These are phyloP conservation scores for Pythium plurisporium DNA, from an alignment of 352 stramenopile genomes.

Conservation along the genomic window DNA sequence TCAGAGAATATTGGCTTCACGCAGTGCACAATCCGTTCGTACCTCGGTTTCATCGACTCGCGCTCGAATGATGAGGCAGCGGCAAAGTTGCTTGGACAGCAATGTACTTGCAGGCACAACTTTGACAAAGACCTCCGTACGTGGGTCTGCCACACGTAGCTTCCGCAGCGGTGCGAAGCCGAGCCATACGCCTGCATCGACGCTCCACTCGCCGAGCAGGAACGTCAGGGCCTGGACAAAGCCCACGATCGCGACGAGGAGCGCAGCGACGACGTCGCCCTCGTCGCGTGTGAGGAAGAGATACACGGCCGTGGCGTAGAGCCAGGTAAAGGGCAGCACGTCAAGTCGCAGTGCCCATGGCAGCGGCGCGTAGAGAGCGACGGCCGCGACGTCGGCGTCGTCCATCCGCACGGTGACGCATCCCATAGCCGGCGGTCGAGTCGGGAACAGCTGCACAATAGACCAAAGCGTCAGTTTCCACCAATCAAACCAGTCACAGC, in stretches of 20 bases:
- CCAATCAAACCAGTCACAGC: too few relatives aligned
- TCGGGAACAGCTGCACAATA: too few relatives aligned
- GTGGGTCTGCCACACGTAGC: constrained; percentile 1
- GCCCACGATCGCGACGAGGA: constrained; percentile 41
- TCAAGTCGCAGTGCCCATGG: constrained; percentile 46
- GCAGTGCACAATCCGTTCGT: too few relatives aligned
- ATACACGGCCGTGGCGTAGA: constrained; percentile 38
- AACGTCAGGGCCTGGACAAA: constrained; percentile 56
- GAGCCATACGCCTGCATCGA: constrained; percentile 35
- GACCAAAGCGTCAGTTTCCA: too few relatives aligned
- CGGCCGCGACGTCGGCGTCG: constrained; percentile 45
- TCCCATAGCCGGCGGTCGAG: too few relatives aligned
- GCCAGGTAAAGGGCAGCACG: constrained; percentile 39
- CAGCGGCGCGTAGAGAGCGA: constrained; percentile 63
- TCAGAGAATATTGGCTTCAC: too few relatives aligned
- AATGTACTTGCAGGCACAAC: constrained; percentile 47
- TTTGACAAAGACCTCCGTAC: constrained; percentile 34
- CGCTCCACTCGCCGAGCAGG: constrained; percentile 50
- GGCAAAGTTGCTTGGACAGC: constrained; percentile 52
- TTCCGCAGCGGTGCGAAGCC: constrained; percentile 21
- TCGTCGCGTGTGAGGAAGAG: constrained; percentile 23
- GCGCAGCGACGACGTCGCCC: constrained; percentile 36
- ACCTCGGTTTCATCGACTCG: constrained; percentile 5
- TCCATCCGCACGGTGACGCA: constrained; percentile 33
- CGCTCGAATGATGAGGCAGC: constrained; percentile 27